Base-by-base conservation (phyloP, 768 basidiomycete genomes). In the Psilocybe subaeruginosa region DNA sequence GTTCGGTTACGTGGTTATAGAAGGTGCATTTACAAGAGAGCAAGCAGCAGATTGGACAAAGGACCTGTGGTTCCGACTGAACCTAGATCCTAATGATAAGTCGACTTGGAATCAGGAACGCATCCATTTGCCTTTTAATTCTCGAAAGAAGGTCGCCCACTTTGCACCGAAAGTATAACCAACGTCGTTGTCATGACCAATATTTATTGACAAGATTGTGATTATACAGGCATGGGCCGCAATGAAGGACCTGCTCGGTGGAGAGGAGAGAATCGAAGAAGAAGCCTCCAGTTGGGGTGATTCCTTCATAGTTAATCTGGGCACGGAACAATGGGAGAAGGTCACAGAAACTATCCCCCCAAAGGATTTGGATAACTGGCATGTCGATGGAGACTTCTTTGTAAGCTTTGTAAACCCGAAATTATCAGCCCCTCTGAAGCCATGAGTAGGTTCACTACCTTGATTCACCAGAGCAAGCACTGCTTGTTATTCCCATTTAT, bases 221-320 rank as follows among this genome's bases (percentile, higher is more conserved):
- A 23, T 51, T 4, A 16, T 33, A 43, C 39, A 83, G 81, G 84
- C 83, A 23, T 88, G 85, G 85, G 79, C 75, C 17, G 85, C 85
- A 8, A 89, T 89, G 49, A 78, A 79, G 59, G 86, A 87, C 60
- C 74, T 88, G 17, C 75, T 87, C 11, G 87, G 85, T 11, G 85
- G 84, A 4, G 84, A 82, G 68, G 85, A 85, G 3, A 77, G 86
- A 43, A 82, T 88, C 60, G 76, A 85, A 62, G 76, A 78, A 48
- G 69, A 75, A n/a, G 74, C 76, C 17, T 76, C 79, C 58, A 67
- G 73, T 12, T 87, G 85, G 84, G 80, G 81, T 31, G 83, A 87
- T 73, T 81, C 82, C 33, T 85, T 88, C 70, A 88, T 88, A 63
- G 82, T 87, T 48, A 89, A 88, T 67, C 73, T 89, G 17, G 86